phyloP scores from a whole-genome alignment of 768 basidiomycete species.

The Russula griseocarnosa region DNA sequence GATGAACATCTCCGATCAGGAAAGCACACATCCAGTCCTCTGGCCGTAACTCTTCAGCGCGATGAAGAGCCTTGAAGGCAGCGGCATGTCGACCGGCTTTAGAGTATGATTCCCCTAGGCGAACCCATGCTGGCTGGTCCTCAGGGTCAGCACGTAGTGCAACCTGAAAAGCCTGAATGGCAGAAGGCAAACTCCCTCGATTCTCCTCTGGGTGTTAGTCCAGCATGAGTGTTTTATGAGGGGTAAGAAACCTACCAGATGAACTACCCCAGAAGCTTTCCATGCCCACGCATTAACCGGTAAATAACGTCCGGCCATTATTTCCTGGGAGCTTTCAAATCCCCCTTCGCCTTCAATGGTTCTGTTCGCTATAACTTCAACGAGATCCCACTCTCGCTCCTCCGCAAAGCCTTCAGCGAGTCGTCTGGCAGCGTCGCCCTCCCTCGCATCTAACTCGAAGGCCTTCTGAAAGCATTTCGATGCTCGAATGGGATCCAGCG shows the following conservation, averaged over 20 bases:
- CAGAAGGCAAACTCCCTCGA: slow-evolving; percentile 61
- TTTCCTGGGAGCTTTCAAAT: slow-evolving; percentile 43
- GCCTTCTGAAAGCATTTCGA: slow-evolving; percentile 98
- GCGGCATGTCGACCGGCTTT: slow-evolving; percentile 85
- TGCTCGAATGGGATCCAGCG: slow-evolving; percentile 78
- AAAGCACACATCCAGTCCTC: slow-evolving; percentile 80
- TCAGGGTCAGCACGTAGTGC: slow-evolving; percentile 72
- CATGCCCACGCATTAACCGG: slow-evolving; percentile 94
- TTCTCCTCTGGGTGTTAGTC: slow-evolving; percentile 42
- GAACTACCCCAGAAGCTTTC: slow-evolving; percentile 92
- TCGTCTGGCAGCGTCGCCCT: slow-evolving; percentile 77
- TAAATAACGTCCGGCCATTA: slow-evolving; percentile 48
- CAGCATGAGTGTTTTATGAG: slow-evolving; percentile 5
- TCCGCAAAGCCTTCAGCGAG: slow-evolving; percentile 89
- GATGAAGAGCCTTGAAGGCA: slow-evolving; percentile 79
- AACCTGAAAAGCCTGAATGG: slow-evolving; percentile 84
- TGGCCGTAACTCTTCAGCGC: slow-evolving; percentile 67
- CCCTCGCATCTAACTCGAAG: slow-evolving; percentile 90
- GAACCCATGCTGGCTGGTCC: slow-evolving; percentile 82
- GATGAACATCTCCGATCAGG: slow-evolving; percentile 80
- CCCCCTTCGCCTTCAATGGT: slow-evolving; percentile 94
- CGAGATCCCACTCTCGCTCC: slow-evolving; percentile 92
- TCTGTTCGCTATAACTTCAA: slow-evolving; percentile 88
- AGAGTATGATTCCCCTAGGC: slow-evolving; percentile 88
- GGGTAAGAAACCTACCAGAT: slow-evolving; percentile 56